Conservation (phyloP, 139 green algal species). For the Nannochloris sp. region DNA sequence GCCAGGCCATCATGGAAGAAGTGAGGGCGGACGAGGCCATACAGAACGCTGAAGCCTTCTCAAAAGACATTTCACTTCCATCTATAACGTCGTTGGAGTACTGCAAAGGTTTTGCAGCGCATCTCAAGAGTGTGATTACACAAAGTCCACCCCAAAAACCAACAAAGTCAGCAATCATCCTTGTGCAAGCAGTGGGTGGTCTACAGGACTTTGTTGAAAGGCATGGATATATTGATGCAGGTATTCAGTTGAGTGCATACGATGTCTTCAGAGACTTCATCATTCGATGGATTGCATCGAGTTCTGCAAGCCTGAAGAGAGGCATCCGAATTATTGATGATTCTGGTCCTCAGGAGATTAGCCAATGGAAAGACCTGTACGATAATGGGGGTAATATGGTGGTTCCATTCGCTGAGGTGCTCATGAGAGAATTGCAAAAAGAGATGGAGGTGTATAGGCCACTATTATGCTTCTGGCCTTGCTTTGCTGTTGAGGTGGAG, state of each 20-base stretch:
- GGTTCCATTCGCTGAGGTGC: conserved; percentile 40
- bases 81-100: conserved; percentile 38
- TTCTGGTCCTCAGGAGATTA: conserved; percentile 4
- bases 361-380: conserved; percentile 18
- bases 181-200: conserved; percentile 27
- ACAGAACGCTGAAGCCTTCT: conserved; percentile 27
- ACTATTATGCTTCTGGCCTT: conserved; percentile 47
- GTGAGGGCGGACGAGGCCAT: conserved; percentile 37
- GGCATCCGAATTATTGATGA: conserved; percentile 29
- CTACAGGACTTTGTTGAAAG: conserved; percentile 19
- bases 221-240: conserved; percentile 25
- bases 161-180: conserved; percentile 29
- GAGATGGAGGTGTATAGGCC: conserved; percentile 44
- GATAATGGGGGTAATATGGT: conserved; percentile 18
- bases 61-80: conserved; percentile 31
- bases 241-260: conserved; percentile 29
- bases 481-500: conserved; percentile 34
- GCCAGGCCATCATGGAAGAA: conserved; percentile 35
- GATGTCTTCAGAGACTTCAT: conserved; percentile 41
- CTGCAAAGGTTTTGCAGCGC: conserved; percentile 25
- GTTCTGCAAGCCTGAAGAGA: conserved; percentile 13
- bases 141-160: conserved; percentile 34
- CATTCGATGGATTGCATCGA: conserved; percentile 31
- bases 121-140: conserved; percentile 29
- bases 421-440: conserved; percentile 30